Conservation (phyloP, 805 yeast species). For the Suhomyces canberraensis region DNA sequence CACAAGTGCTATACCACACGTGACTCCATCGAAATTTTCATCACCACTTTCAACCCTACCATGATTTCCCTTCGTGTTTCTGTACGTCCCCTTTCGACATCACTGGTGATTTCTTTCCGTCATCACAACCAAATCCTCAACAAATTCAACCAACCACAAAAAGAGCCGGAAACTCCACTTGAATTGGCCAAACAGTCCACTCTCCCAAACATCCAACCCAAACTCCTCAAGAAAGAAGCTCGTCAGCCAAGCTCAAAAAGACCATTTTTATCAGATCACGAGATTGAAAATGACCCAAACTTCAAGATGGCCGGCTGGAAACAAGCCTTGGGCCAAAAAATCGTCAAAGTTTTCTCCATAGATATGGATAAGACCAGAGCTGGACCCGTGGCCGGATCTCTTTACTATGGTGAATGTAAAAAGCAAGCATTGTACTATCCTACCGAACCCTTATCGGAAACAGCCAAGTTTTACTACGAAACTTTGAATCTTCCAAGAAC, state of each 20-base stretch:
- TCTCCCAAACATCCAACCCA: slow-evolving; percentile 36
- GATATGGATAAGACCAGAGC: slow-evolving; percentile 93
- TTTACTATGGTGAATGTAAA: slow-evolving; percentile 83
- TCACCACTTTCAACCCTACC: not conserved
- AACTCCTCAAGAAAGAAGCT: slow-evolving; percentile 31
- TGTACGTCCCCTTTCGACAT: not conserved
- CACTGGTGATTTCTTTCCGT: slow-evolving; percentile 6
- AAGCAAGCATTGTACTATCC: slow-evolving; percentile 76
- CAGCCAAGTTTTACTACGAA: slow-evolving; percentile 83
- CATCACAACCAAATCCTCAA: slow-evolving; percentile 13
- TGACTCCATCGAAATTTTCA: not conserved
- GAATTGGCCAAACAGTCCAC: slow-evolving; percentile 38
- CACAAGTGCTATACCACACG: not conserved
- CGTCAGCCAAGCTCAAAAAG: slow-evolving; percentile 33
- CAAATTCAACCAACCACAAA: slow-evolving; percentile 14
- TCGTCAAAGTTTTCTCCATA: slow-evolving; percentile 59
- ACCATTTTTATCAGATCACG: slow-evolving; percentile 39
- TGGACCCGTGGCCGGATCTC: slow-evolving; percentile 91
- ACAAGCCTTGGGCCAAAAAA: slow-evolving; percentile 58
- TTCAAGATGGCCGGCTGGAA: slow-evolving; percentile 35
- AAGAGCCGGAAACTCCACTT: slow-evolving; percentile 29
- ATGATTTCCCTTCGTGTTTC: not conserved
- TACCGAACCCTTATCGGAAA: slow-evolving; percentile 64
- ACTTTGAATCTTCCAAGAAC: slow-evolving; percentile 79
- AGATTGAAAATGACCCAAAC: slow-evolving; percentile 34